Evolutionary conservation across 768 basidiomycete species (phyloP), one percentile per base, ranked within the genome.

Genomic region (Pleurotus citrinopileatus): DNA sequence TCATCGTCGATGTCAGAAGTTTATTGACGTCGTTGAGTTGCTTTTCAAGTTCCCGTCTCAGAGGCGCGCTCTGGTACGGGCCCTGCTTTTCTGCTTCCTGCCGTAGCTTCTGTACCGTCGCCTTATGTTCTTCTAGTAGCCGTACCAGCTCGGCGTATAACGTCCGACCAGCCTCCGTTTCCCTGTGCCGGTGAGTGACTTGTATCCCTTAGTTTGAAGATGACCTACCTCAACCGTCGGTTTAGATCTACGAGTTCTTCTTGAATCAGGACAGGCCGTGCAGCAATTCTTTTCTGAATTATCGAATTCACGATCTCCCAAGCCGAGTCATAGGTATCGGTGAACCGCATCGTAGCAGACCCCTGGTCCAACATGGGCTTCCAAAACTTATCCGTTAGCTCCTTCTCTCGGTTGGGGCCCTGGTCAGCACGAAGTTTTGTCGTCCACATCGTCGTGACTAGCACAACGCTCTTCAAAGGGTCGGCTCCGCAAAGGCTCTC

Each of bases 341-440:
- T 5, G 53, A 57, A 57, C 12, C 57, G 52, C 43, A 17, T 23
- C 15, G 29, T 42, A 5, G 6, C n/a, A n/a, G 75, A 73, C 4
- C 76, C 76, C 55, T 69, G 65, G 17, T 71, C 70, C 20, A 78
- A 63, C 54, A 76, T 71, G n/a, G 69, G 65, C 55, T 72, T 71
- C 72, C 80, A 81, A 59, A 73, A 78, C 36, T 65, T 67, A 43
- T 68, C 29, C 2, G 9, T 22, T 1, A 58, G 72, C 60, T 78
- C 70, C 0, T 50, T 52, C 58, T 81, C 79, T 6, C 78, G 69
- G 13, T 50, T 58, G 26, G 60, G 62, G 5, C 73, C 76, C 29
- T 64, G 17, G 38, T 65, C 69, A 36, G 56, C 57, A 40, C 65
- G 61, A 29, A 73, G 68, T 51, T 67, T 66, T 7, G 13, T 13